A percentile compares a stretch with the other conserved stretches of the same genome.
These are phyloP conservation scores for Rhodamnia rubescens DNA, from an alignment of 345 rosid genomes.

Conservation along the genomic window DNA sequence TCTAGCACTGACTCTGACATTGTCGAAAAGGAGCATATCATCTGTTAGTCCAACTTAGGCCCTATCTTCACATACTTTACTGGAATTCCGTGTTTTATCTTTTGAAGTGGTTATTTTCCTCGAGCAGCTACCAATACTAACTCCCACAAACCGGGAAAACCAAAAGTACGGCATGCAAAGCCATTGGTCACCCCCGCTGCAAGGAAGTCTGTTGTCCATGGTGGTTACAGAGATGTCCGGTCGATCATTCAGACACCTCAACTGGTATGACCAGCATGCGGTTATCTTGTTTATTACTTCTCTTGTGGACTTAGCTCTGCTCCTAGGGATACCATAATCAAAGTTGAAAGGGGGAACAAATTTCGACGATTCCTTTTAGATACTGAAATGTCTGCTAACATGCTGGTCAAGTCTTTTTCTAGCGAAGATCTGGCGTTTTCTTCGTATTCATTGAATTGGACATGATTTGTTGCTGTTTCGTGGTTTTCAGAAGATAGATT, in stretches of 20 bases:
- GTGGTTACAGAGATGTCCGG: conserved; percentile 2
- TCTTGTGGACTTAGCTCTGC: not conserved
- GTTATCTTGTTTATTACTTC: not conserved
- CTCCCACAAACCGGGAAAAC: conserved; percentile 3
- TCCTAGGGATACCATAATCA: not conserved
- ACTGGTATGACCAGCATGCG: not conserved
- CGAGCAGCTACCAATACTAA: not conserved
- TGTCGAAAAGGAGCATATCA: conserved; percentile 34
- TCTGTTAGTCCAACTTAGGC: conserved; percentile 11
- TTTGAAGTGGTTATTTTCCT: not conserved
- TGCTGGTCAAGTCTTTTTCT: not conserved
- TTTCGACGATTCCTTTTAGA: not conserved
- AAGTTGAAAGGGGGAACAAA: not conserved
- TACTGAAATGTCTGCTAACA: not conserved
- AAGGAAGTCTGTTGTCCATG: not conserved
- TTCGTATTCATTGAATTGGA: not conserved
- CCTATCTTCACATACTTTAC: not conserved
- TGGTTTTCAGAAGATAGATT: conserved; percentile 6
- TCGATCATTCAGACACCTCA: conserved; percentile 6
- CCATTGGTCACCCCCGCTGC: not conserved
- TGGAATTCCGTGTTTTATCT: not conserved
- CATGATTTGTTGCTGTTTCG: not conserved
- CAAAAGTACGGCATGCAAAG: conserved; percentile 1
- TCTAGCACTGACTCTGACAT: conserved; percentile 52
- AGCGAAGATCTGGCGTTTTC: not conserved